Evolutionary conservation across 2,329 filamentous ascomycete genomes (phyloP).

Genomic region (Pseudogymnoascus sp.): DNA sequence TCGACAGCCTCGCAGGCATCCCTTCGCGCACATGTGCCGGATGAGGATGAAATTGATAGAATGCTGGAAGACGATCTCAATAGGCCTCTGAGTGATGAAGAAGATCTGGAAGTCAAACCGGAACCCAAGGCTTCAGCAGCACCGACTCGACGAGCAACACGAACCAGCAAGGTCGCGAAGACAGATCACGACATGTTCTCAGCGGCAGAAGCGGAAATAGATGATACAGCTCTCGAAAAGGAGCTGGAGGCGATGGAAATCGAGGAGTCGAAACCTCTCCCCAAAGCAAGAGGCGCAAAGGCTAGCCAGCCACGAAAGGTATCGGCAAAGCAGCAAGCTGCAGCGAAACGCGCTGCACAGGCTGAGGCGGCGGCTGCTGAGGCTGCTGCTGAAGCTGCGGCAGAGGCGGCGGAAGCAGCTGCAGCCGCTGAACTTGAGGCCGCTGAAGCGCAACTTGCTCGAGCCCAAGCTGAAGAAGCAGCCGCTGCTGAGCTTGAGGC

Average conservation of each 20-base stretch:
- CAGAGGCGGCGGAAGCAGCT: not conserved
- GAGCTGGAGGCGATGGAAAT: conserved; percentile 26
- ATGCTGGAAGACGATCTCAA: conserved; percentile 60
- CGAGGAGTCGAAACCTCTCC: conserved; percentile 22
- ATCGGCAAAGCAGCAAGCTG: conserved; percentile 26
- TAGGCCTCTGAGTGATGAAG: conserved; percentile 46
- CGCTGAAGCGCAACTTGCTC: not conserved
- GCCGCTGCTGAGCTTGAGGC: not conserved
- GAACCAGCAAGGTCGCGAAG: conserved; percentile 16
- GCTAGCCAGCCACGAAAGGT: conserved; percentile 25
- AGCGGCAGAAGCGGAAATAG: conserved; percentile 19
- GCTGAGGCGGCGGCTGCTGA: conserved; percentile 15
- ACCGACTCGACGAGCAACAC: conserved; percentile 15
- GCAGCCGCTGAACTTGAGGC: conserved; percentile 14
- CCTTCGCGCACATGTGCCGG: conserved; percentile 39
- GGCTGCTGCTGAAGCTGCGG: conserved; percentile 2
- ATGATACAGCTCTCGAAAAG: conserved; percentile 26
- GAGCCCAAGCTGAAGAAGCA: not conserved
- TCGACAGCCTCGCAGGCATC: conserved; percentile 44
- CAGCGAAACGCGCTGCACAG: conserved; percentile 22
- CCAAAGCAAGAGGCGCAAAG: conserved; percentile 25
- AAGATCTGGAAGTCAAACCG: conserved; percentile 35
- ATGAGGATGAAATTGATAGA: conserved; percentile 60
- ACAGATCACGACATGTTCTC: conserved; percentile 23
- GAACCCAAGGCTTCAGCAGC: not conserved